Percentiles rank a stretch among this genome's conserved stretches.
Conservation (phyloP, 2,329 filamentous ascomycete genomes). For the Lachnellula suecica region DNA sequence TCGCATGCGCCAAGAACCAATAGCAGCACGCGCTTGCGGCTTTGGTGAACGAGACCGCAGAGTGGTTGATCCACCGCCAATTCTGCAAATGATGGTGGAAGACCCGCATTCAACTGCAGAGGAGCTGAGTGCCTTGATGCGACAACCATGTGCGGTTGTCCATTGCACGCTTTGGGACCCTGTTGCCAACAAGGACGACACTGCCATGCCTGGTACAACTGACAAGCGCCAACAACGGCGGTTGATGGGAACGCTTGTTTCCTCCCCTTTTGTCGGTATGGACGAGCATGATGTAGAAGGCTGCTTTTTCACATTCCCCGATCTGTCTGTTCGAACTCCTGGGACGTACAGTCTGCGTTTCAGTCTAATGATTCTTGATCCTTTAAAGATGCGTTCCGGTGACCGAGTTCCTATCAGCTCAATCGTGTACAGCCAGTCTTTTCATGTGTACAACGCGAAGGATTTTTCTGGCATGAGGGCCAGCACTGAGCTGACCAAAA, state of each 20-base stretch:
- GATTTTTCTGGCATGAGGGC: conserved; percentile 84
- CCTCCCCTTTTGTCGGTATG: conserved; percentile 72
- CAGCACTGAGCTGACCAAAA: conserved; percentile 71
- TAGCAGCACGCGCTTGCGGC: conserved; percentile 76
- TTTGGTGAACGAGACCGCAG: conserved; percentile 81
- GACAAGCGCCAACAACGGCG: conserved; percentile 72
- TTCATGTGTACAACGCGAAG: conserved; percentile 80
- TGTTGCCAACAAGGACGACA: conserved; percentile 64
- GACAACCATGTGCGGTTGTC: conserved; percentile 67
- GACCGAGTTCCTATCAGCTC: conserved; percentile 50
- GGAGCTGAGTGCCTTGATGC: conserved; percentile 51
- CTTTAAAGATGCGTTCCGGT: conserved; percentile 53
- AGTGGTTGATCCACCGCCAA: conserved; percentile 81
- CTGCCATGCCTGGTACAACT: conserved; percentile 57
- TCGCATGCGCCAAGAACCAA: conserved; percentile 72
- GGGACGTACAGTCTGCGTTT: conserved; percentile 76
- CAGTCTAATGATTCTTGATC: conserved; percentile 70
- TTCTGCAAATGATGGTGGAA: conserved; percentile 70
- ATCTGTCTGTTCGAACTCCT: conserved; percentile 76
- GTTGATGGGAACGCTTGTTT: conserved; percentile 77
- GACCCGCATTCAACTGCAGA: conserved; percentile 53
- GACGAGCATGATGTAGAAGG: conserved; percentile 73
- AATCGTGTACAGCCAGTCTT: conserved; percentile 63
- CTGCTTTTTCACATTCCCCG: conserved; percentile 84
- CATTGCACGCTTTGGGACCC: conserved; percentile 77